Conservation (phyloP, 2,329 filamentous ascomycete species). For the Pseudopithomyces chartarum region DNA sequence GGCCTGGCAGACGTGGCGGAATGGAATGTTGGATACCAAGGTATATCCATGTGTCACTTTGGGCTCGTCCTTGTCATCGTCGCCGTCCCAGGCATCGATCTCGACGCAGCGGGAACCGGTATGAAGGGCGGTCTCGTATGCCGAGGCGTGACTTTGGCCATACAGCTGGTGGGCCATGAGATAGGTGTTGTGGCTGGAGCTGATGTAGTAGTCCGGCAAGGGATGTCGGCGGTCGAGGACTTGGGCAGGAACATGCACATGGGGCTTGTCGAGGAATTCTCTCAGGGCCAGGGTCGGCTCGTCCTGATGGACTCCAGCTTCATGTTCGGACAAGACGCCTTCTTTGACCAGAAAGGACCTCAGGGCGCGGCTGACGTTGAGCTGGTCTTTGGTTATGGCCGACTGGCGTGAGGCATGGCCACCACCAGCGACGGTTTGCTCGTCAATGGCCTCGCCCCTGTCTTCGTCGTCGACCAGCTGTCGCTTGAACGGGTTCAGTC, state of each 20-base stretch:
- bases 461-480: constrained; percentile 52
- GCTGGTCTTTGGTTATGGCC: constrained; percentile 57
- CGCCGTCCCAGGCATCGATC: constrained; percentile 74
- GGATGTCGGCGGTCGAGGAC: constrained; percentile 64
- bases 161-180: constrained; percentile 72
- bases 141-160: constrained; percentile 64
- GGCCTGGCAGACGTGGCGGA: constrained; percentile 68
- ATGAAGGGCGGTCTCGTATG: constrained; percentile 66
- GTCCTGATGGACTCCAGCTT: constrained; percentile 54
- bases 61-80: constrained; percentile 64
- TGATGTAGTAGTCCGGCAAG: constrained; percentile 73
- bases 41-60: constrained; percentile 75
- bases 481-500: constrained; percentile 38
- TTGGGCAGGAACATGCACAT: constrained; percentile 61
- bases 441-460: constrained; percentile 60
- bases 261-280: constrained; percentile 60
- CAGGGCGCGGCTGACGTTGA: constrained; percentile 65
- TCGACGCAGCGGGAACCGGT: constrained; percentile 73
- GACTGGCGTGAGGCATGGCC: constrained; percentile 59
- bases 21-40: constrained; percentile 67
- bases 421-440: constrained; percentile 60
- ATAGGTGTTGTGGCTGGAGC: constrained; percentile 76
- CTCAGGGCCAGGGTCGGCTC: constrained; percentile 54
- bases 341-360: constrained; percentile 61
- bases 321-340: constrained; percentile 53